These are phyloP conservation scores for Xylariaceae sp. DNA, from an alignment of 2,329 filamentous ascomycete species.

Conservation along the genomic window DNA sequence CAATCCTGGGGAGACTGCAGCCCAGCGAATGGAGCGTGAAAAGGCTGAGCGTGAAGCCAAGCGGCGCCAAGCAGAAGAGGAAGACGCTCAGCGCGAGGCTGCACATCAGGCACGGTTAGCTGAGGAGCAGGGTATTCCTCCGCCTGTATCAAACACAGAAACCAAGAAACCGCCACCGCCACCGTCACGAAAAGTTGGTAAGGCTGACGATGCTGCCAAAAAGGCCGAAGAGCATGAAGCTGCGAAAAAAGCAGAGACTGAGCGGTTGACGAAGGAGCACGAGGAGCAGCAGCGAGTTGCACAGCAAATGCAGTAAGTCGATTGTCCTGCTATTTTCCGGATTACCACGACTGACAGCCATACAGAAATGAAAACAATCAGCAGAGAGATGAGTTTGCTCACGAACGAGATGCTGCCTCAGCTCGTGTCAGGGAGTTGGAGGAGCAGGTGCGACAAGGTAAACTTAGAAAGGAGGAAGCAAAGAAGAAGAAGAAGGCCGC, in stretches of 20 bases:
- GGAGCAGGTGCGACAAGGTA: conserved; percentile 88
- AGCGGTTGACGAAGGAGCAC: conserved; percentile 66
- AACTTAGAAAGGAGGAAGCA: conserved; percentile 94
- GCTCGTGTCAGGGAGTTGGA: conserved; percentile 84
- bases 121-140: conserved; percentile 66
- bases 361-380: conserved; percentile 66
- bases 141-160: conserved; percentile 51
- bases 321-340: background rate
- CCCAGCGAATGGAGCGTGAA: conserved; percentile 85
- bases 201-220: conserved; percentile 44
- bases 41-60: conserved; percentile 83
- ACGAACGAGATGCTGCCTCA: conserved; percentile 75
- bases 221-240: conserved; percentile 48
- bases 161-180: conserved; percentile 70
- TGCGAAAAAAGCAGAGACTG: conserved; percentile 60
- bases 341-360: conserved; percentile 14
- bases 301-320: conserved; percentile 75
- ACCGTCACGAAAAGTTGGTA: conserved; percentile 68
- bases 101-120: conserved; percentile 81
- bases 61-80: conserved; percentile 84
- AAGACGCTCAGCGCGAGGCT: conserved; percentile 82
- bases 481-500: conserved; percentile 89
- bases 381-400: conserved; percentile 76
- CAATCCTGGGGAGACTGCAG: conserved; percentile 74
- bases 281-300: conserved; percentile 71